Evolutionary conservation across 2,329 filamentous ascomycete genomes (phyloP).

Genomic region (Aspergillus pseudoterreus): DNA sequence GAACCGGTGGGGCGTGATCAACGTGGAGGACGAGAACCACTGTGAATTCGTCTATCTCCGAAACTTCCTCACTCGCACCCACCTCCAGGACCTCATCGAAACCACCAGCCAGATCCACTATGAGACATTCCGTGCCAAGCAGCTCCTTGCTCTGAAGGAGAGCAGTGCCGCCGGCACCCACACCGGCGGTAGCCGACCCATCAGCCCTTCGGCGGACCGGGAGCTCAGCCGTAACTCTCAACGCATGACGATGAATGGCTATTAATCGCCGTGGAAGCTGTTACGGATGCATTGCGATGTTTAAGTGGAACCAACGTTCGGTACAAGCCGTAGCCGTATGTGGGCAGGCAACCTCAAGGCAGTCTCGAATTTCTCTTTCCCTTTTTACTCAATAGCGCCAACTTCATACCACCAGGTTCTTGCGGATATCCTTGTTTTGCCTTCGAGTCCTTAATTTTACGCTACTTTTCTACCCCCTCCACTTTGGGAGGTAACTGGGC

Average conservation of each 20-base stretch:
- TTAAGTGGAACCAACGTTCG: conserved; percentile 17
- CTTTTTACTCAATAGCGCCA: conserved; percentile 21
- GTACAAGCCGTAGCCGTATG: conserved; percentile 14
- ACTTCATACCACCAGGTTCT: conserved; percentile 31
- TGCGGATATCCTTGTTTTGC: conserved; percentile 37
- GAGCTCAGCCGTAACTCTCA: conserved; percentile 97
- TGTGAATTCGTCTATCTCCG: conserved; percentile 99
- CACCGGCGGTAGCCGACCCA: conserved; percentile 74
- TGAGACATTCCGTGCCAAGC: conserved; percentile 99
- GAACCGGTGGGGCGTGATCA: conserved; percentile 99
- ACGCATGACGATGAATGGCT: conserved; percentile 98
- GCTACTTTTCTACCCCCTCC: conserved; percentile 18
- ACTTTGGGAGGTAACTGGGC: conserved; percentile 17
- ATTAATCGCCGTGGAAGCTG: conserved; percentile 53
- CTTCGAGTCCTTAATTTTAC: conserved; percentile 21
- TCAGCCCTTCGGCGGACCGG: conserved; percentile 89
- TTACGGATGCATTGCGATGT: conserved; percentile 15
- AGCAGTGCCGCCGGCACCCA: conserved; percentile 78
- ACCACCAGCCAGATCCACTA: conserved; percentile 99
- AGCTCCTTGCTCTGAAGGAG: conserved; percentile 95
- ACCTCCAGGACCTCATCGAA: conserved; percentile 97
- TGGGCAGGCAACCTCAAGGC: conserved; percentile 12
- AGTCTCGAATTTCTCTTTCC: conserved; percentile 13
- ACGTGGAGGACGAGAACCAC: conserved; percentile 98
- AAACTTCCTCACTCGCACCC: conserved; percentile 97